Base-by-base conservation (phyloP, 305 asterid species). In the Fraxinus angustifolia region DNA sequence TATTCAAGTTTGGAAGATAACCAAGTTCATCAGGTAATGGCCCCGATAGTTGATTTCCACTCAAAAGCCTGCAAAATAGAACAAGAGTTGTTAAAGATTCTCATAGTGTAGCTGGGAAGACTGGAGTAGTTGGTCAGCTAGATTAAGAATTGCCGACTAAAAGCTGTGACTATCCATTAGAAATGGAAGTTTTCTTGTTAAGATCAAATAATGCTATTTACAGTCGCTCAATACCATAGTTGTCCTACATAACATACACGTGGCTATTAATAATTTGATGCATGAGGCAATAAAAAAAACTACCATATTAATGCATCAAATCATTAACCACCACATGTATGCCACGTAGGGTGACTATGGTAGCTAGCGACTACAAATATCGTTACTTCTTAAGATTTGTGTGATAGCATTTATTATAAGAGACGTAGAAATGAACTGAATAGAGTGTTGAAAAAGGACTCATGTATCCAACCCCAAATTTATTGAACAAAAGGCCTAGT, bases 11-110 rank as follows among this genome's bases (percentile, higher is more conserved):
- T 75, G 89, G 87, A 67, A 92, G 97, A 81, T 81, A 10, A 31
- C 95, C 95, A 42, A 92, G 92, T 84, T 91, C 93, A 45, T 91
- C 97, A 0, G 97, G 93, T 56, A 92, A 83, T 28, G 92, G 65
- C 30, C 97, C 94, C 17, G 95, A 67, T 81, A 92, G 16, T 80
- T 86, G 86, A 85, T 92, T 92, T 76, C 95, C 95, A 65, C 93
- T 91, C 85, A 92, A 70, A 79, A 91, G 94, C 91, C 97, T 92
- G 92, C 35, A 85, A 79, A 19, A 53, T 50, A 78, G 70, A 84
- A 83, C 11, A 78, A 19, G 36, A 71, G 38, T 73, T 40, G 65
- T 21, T 73, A 38, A 33, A 78, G 48, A 53, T 79, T 28, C 58
- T 62, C 76, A 38, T n/a, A 19, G 60, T 11, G 31, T 50, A 50